Percentiles rank a stretch among this genome's conserved stretches.
Conservation (phyloP, 1,139 yeast species). For the Suhomyces choctaworum region DNA sequence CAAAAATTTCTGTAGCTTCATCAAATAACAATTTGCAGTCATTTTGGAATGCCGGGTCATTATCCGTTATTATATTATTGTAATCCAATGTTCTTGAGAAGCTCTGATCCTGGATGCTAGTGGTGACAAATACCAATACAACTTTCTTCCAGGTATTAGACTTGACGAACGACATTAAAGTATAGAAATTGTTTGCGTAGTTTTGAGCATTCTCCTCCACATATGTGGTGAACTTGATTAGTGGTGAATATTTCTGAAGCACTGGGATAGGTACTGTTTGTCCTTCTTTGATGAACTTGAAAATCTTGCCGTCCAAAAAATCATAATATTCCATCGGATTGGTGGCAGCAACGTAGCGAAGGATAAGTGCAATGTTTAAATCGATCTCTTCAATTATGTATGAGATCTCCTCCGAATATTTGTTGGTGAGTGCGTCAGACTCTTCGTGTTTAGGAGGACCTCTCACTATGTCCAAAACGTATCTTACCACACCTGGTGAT, state of each 20-base stretch:
- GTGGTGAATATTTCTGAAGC: conserved; percentile 47
- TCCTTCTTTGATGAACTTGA: conserved; percentile 33
- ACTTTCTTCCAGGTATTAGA: conserved; percentile 57
- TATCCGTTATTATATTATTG: conserved; percentile 29
- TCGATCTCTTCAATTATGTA: conserved; percentile 40
- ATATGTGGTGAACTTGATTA: conserved; percentile 51
- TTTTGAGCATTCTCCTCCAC: conserved; percentile 34
- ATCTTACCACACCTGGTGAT: conserved; percentile 16
- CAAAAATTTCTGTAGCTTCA: conserved; percentile 32
- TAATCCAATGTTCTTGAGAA: conserved; percentile 58
- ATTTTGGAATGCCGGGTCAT: conserved; percentile 28
- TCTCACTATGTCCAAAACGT: conserved; percentile 17
- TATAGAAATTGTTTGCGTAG: conserved; percentile 42
- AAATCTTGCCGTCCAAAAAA: conserved; percentile 39
- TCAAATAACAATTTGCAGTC: conserved; percentile 37
- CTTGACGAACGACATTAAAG: conserved; percentile 42
- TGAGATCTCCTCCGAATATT: conserved; percentile 4
- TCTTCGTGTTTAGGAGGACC: conserved; percentile 8
- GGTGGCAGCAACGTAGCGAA: conserved; percentile 55
- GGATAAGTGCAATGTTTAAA: conserved; percentile 41
- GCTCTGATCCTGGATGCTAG: conserved; percentile 55
- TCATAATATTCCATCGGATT: conserved; percentile 52
- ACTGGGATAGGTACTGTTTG: conserved; percentile 46
- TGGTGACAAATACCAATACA: conserved; percentile 50
- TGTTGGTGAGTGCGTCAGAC: conserved; percentile 1